Percentiles rank a stretch among this genome's conserved stretches.
phyloP scores from a whole-genome alignment of 2,329 filamentous ascomycete species.

The Fusarium equiseti region DNA sequence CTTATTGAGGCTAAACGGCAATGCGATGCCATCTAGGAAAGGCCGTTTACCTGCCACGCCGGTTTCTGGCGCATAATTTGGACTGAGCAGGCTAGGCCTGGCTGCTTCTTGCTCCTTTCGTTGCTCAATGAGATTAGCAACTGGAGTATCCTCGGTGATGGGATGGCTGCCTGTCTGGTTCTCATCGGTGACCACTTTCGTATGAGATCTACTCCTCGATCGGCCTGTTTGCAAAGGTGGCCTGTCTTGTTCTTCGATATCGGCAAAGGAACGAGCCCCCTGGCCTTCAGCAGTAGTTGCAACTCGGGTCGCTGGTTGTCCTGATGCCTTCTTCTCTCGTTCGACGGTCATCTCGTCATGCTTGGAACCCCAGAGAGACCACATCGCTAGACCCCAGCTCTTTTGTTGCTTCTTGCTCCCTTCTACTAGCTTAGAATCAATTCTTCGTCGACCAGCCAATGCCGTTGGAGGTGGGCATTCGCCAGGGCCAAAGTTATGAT shows the following conservation, averaged over 20 bases:
- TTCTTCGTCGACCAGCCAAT: constrained; percentile 76
- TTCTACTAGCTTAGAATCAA: constrained; percentile 54
- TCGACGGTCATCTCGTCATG: constrained; percentile 83
- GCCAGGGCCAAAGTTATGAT: constrained; percentile 75
- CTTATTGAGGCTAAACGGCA: constrained; percentile 77
- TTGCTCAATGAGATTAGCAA: constrained; percentile 58
- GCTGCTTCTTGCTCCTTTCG: constrained; percentile 55
- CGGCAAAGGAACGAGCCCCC: constrained; percentile 57
- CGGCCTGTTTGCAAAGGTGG: constrained; percentile 42
- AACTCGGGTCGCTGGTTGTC: constrained; percentile 48
- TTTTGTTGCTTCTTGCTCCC: constrained; percentile 68
- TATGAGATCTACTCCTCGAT: constrained; percentile 57
- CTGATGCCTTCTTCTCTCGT: constrained; percentile 66
- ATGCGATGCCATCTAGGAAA: constrained; percentile 75
- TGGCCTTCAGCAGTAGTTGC: constrained; percentile 58
- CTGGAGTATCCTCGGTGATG: constrained; percentile 56
- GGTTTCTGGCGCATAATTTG: constrained; percentile 59
- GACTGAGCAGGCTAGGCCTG: constrained; percentile 59
- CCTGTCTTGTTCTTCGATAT: constrained; percentile 56
- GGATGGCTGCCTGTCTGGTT: constrained; percentile 57
- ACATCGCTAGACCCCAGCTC: constrained; percentile 83
- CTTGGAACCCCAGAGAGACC: constrained; percentile 89
- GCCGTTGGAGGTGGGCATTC: constrained; percentile 88
- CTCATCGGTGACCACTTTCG: constrained; percentile 63
- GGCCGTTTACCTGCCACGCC: constrained; percentile 72